Evolutionary conservation across 108 stramenopile genomes (phyloP), one percentile per base, ranked within the genome.

Genomic region (Chaetoceros muelleri): DNA sequence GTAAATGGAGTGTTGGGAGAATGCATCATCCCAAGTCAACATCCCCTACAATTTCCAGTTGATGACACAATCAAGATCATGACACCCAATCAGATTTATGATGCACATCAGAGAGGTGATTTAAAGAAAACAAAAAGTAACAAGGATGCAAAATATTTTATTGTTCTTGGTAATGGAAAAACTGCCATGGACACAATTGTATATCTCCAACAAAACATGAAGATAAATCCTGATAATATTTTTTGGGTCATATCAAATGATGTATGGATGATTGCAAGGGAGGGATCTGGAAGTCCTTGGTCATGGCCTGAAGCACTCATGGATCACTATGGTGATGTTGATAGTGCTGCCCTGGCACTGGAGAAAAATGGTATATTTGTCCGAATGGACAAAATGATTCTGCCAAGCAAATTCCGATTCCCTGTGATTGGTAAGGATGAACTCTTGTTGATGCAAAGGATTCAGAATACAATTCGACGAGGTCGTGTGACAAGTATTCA

Each of bases 161-260:
- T 58, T 34, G 65, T 65, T 7, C 30, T 65, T 25, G 65, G 65
- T 23, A 18, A 23, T 47, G 65, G 65, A 19, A 65, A 65, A 48
- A 65, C 65, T 8, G 65, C 44, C 1, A 59, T 65, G 65, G 65
- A 65, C 34, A 28, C 65, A 7, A 47, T 65, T 2, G 53, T 55
- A 17, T 65, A 34, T 30, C 57, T 65, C 2, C 65, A 65, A 46
- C 46, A 24, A 18, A 27, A 28, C 8, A 60, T 53, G 51, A 69
- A 62, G 8, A 55, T 69, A 1, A 2, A 31, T 5, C 61, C 61
- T 2, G 7, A 10, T 22, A 22, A 61, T 0, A 69, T 69, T 40
- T 30, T 51, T 7, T 69, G 67, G 67, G 56, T 69, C 3, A 40
- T 63, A 20, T 53, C 67, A 28, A 53, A 69, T 18, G 67, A 69